Conservation (phyloP, 176 grass and related monocot genomes). For the Raddia distichophylla region DNA sequence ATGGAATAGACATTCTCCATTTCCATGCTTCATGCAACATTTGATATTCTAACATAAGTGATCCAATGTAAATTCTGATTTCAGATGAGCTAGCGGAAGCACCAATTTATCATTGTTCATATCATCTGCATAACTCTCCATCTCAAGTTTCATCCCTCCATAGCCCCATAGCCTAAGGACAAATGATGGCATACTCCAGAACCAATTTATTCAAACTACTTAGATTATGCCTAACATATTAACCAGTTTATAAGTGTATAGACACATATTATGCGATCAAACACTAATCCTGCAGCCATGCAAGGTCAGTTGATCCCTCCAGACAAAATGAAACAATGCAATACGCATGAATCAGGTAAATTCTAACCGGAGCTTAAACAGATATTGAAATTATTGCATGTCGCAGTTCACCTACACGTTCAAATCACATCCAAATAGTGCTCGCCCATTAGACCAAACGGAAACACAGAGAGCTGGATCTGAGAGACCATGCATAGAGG, state of each 20-base stretch:
- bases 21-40: background rate
- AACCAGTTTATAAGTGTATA: background rate
- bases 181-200: background rate
- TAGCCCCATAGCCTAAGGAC: background rate
- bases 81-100: background rate
- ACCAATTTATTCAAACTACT: conserved; percentile 13
- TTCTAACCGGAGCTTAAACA: background rate
- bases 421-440: conserved; percentile 5
- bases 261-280: background rate
- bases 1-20: background rate
- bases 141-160: background rate
- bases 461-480: conserved; percentile 42
- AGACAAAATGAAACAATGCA: conserved; percentile 15
- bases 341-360: conserved; percentile 7
- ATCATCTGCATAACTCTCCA: background rate
- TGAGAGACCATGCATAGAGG: conserved; percentile 20
- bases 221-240: background rate
- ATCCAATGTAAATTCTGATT: background rate
- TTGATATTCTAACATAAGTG: background rate
- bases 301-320: conserved; percentile 4
- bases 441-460: conserved; percentile 23
- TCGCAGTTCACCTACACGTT: background rate
- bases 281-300: background rate
- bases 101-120: background rate
- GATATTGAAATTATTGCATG: background rate